Evolutionary conservation across 176 grass and related monocot species (phyloP), one percentile per base, ranked within the genome.

Genomic region (Zizania latifolia): DNA sequence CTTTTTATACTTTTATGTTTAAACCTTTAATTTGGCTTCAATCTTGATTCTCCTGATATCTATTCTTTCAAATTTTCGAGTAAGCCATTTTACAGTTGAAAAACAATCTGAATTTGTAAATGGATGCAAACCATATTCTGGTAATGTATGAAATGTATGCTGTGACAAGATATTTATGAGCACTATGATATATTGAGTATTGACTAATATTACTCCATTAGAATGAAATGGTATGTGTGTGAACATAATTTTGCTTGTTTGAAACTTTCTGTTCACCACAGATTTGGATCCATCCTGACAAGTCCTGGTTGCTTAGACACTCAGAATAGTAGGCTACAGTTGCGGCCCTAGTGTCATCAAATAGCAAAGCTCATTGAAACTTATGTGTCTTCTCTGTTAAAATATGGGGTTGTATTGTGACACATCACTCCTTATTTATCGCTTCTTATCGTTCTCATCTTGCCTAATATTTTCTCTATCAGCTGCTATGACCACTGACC

Each of bases 11-110:
- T 9, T 23, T 22, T 53, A 53, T 15, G 48, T 53, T 53, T 53
- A 22, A 65, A 24, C 58, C 22, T 53, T 51, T 45, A 39, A 34
- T 80, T 86, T 68, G 53, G 17, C 39, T 85, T 72, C 36, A 64
- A 35, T 37, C 39, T 85, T 72, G 46, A 64, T 45, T 37, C 39
- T 36, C 11, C 66, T 39, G 51, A 19, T 60, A 58, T 64, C 9
- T 36, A 6, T 57, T 83, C 39, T 51, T 57, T 63, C 21, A 55
- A 39, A 21, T 43, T 76, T 67, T 26, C 40, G 77, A 12, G 7
- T 17, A 63, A 10, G 29, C 36, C 15, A 66, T 66, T 57, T 58
- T 72, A 44, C n/a, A n/a, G n/a, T 58, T 37, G 2, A 72, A 72
- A 36, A 71, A 57, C 32, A 58, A 29, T 15, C 6, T 58, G 17